Percentiles rank a stretch among this genome's conserved stretches.
These are phyloP conservation scores for Trebouxiophyceae sp. DNA, from an alignment of 163 green algal genomes.

Conservation along the genomic window DNA sequence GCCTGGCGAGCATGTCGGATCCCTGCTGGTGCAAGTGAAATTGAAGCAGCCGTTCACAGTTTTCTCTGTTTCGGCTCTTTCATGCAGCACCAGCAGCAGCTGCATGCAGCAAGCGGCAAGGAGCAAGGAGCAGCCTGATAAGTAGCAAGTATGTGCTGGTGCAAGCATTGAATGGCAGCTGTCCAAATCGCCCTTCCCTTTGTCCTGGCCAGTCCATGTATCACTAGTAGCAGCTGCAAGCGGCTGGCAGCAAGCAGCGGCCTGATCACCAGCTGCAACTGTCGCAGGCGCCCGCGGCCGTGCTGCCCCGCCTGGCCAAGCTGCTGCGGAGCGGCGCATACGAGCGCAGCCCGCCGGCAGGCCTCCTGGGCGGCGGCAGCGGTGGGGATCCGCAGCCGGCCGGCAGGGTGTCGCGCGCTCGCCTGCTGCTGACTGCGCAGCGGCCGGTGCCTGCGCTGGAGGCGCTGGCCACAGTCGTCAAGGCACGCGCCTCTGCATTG, in stretches of 20 bases:
- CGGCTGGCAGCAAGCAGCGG: too few relatives aligned
- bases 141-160: too few relatives aligned
- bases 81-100: neutral
- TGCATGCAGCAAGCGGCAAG: too few relatives aligned
- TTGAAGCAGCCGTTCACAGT: neutral
- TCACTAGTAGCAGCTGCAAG: too few relatives aligned
- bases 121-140: too few relatives aligned
- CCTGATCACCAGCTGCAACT: neutral
- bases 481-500: conserved; percentile 9
- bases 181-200: too few relatives aligned
- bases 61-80: neutral
- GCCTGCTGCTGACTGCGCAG: conserved; percentile 41
- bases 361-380: too few relatives aligned
- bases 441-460: conserved; percentile 28
- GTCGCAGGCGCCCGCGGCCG: neutral
- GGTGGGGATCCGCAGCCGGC: too few relatives aligned
- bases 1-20: neutral
- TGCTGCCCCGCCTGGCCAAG: neutral
- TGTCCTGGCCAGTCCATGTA: too few relatives aligned
- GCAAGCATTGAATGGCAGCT: neutral
- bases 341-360: neutral
- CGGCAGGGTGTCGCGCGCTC: conserved; percentile 1
- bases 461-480: conserved; percentile 21
- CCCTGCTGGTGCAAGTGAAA: neutral
- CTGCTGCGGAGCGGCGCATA: neutral